These are phyloP conservation scores for Mycena sanguinolenta DNA, from an alignment of 768 basidiomycete species.

Conservation along the genomic window DNA sequence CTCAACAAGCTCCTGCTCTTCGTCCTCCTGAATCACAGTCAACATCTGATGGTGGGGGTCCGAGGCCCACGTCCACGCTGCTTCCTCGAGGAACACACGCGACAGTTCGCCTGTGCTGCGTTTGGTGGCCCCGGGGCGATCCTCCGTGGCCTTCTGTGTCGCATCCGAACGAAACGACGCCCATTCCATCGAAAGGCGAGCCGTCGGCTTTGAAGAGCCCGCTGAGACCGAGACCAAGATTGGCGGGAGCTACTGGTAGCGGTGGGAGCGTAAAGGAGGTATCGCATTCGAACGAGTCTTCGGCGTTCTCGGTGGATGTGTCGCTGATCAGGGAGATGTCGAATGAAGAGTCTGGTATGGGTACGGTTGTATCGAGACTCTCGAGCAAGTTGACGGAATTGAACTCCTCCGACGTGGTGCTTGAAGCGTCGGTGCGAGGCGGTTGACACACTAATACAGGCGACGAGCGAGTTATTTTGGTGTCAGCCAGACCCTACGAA, in stretches of 20 bases:
- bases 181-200: conserved; percentile 34
- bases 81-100: conserved; percentile 34
- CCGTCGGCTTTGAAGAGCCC: conserved; percentile 34
- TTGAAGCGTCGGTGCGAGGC: conserved; percentile 8
- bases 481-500: conserved; percentile 9
- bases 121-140: not conserved
- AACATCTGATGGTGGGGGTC: conserved; percentile 30
- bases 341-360: conserved; percentile 24
- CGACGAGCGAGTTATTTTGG: conserved; percentile 18
- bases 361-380: not conserved
- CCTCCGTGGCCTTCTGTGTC: not conserved
- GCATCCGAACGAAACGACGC: conserved; percentile 31
- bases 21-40: conserved; percentile 23
- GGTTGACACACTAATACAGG: conserved; percentile 33
- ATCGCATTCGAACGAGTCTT: not conserved
- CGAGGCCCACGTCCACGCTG: conserved; percentile 27
- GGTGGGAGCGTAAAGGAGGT: conserved; percentile 16
- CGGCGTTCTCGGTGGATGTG: conserved; percentile 23
- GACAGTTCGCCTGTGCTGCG: conserved; percentile 14
- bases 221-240: conserved; percentile 25
- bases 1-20: not conserved
- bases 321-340: conserved; percentile 36
- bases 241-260: not conserved
- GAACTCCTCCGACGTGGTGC: not conserved
- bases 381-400: not conserved